A percentile compares a stretch with the other conserved stretches of the same genome.
Evolutionary conservation across 345 rosid genomes (phyloP).

Genomic region (Brassica rapa): DNA sequence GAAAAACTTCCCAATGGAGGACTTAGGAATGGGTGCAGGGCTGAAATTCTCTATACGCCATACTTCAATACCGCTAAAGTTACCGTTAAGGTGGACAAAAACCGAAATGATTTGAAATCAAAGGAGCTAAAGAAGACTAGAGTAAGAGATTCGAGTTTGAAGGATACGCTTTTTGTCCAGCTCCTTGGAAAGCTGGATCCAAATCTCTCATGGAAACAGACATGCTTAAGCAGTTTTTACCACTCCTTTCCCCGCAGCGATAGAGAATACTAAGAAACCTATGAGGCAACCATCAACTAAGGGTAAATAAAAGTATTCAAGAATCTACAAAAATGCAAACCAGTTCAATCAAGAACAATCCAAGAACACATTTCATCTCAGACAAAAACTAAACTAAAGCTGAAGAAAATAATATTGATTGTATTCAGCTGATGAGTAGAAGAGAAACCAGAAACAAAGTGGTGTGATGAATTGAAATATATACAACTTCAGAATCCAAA

Average conservation of each 20-base stretch:
- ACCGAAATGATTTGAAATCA: no score
- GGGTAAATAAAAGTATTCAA: neutral
- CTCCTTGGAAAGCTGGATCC: constrained; percentile 97
- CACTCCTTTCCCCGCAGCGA: constrained; percentile 38
- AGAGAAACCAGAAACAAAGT: constrained; percentile 12
- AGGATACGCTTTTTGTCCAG: constrained; percentile 99
- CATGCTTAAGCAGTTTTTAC: constrained; percentile 50
- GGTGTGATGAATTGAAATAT: constrained; percentile 16
- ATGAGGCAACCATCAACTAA: constrained; percentile 6
- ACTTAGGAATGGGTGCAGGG: constrained; percentile 66
- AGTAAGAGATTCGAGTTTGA: constrained; percentile 1
- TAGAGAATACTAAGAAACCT: constrained; percentile 39
- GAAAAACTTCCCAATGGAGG: constrained; percentile 85
- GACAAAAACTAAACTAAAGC: neutral
- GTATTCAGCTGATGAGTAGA: constrained; percentile 13
- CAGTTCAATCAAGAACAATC: neutral
- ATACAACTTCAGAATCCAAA: constrained; percentile 27
- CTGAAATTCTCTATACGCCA: constrained; percentile 94
- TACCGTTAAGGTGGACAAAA: constrained; percentile 26
- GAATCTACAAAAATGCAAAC: constrained; percentile 17
- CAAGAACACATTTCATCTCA: neutral
- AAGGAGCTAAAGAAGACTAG: neutral
- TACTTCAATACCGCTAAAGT: constrained; percentile 78
- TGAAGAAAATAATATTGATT: neutral
- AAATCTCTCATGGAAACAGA: constrained; percentile 98